Base-by-base conservation (phyloP, 805 yeast species). In the Vanderwaltozyma verrucispora region DNA sequence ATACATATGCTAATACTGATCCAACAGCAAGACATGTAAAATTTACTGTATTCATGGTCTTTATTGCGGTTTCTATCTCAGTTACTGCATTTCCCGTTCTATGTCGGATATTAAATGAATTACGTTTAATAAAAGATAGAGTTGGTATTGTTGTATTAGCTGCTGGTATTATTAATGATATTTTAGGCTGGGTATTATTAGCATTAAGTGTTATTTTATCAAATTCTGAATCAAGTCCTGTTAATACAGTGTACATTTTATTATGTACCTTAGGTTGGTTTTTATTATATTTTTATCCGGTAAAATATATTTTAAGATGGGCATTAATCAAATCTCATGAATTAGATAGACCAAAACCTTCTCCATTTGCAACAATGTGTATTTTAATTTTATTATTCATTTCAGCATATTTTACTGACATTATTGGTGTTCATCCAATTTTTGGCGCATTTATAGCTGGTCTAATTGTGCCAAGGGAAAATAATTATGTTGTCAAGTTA, bases 11-110 rank as follows among this genome's bases (percentile, higher is more conserved):
- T 7, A 50, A 60, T 28, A 60, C 56, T 15, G 57, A 48, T 25
- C 56, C 47, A 2, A 40, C 36, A 2, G 43, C 51, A 28, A 59
- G 60, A 5, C 53, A 56, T 4, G 65, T 77, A 26, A 65, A 75
- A 37, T 82, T 81, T 52, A 77, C 88, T 12, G 80, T 86, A 0
- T 83, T 69, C 48, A 75, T 79, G 80, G 82, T 82, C 10, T 83
- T 83, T 48, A 77, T 83, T 35, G 88, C 89, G 2, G 86, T 80
- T 11, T 89, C 94, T 2, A 69, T 82, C 68, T 75, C 89, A 44
- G 80, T 83, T 46, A 83, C 94, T 3, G 94, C 94, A 1, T 78
- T 83, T 56, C 94, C 94, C 0, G 94, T 83, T 2, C 60, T 83
- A 43, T 89, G 84, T 2, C 74, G 94, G 53, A 83, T 83, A 20